Evolutionary conservation across 345 rosid species (phyloP), one percentile per base, ranked within the genome.

Genomic region (Gossypium herbaceum): DNA sequence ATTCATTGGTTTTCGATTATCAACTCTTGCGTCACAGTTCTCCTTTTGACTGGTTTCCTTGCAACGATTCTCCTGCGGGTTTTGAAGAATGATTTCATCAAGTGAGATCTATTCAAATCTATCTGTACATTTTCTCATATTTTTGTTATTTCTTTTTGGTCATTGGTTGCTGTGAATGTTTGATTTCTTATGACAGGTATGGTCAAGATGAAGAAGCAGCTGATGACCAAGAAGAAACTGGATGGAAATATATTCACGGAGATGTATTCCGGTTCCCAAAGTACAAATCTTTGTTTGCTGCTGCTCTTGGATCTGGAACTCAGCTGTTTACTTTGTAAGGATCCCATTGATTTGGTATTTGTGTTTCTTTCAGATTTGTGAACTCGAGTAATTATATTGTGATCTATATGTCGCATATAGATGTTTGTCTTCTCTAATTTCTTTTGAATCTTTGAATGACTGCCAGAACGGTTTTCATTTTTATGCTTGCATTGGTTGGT

Each of bases 1-100:
- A 91, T 93, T 68, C 97, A 93, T 76, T 93, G 97, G 97, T 92
- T 92, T 86, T 92, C 97, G 1, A 92, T 92, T 73, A 91, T 92
- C 9, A 92, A 92, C 79, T 91, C 97, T 0, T 92, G 97, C 43
- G 97, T 92, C 71, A 92, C 97, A 11, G 97, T 93, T 76, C 93
- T 93, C 22, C 94, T 93, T 50, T 79, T 93, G 87, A 93, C 97
- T 62, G 97, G 97, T 54, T 93, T 93, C 79, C 92, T 92, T 61
- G 97, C 97, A 7, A 93, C 97, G 1, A 93, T 93, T 82, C 88
- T 93, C 81, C 25, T 59, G 39, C 64, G 64, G 41, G 64, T 59
- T 16, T 59, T 59, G 64, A 59, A 59, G 41, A 59, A 91, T 91
- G 94, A 93, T 85, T 93, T 93, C 80, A 86, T 91, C 79, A 93